Base-by-base conservation (phyloP, 805 yeast species). In the Metschnikowia bowlesiae region DNA sequence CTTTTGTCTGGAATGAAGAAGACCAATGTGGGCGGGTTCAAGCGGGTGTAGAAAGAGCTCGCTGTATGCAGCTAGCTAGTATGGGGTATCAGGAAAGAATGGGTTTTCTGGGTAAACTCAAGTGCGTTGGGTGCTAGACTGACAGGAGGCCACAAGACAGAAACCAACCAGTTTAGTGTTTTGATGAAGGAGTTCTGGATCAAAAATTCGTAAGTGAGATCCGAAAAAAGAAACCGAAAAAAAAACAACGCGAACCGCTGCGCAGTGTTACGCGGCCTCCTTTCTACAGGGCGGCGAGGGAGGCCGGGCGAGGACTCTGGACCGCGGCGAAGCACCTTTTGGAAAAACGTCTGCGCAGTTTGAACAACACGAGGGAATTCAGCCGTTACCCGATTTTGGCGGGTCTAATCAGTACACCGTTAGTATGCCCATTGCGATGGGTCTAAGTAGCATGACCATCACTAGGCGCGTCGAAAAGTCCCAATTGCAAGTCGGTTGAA, bases 231-330 rank as follows among this genome's bases (percentile, higher is more conserved):
- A 42, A 42, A 33, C 13, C 38, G 45, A 42, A 42, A 42, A 41
- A 42, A 42, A 42, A 30, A 42, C 45, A n/a, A 42, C 45, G 45
- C 45, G 45, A 42, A 42, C 38, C 26, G 22, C 45, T 29, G 45
- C 45, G 28, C 41, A 39, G 36, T 29, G 35, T 28, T 22, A 42
- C 45, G 45, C 45, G 45, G 34, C 10, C 43, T 39, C 26, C 11
- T 9, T 14, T 39, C 26, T 37, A 37, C 41, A 29, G 32, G 14
- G 28, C 30, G 8, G 10, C 32, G 8, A 36, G 22, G 16, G 22
- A 14, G 18, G 38, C 16, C 36, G 36, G 36, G 16, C 8, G 14
- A n/a, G 22, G 22, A 22, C 22, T 22, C 5, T 22, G 22, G 22
- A 22, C 22, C 22, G 22, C 22, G 22, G 5, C 22, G 22, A 4